Evolutionary conservation across 148 eudicot species (phyloP), one percentile per base, ranked within the genome.

Genomic region (Rhododendron williamsianum): DNA sequence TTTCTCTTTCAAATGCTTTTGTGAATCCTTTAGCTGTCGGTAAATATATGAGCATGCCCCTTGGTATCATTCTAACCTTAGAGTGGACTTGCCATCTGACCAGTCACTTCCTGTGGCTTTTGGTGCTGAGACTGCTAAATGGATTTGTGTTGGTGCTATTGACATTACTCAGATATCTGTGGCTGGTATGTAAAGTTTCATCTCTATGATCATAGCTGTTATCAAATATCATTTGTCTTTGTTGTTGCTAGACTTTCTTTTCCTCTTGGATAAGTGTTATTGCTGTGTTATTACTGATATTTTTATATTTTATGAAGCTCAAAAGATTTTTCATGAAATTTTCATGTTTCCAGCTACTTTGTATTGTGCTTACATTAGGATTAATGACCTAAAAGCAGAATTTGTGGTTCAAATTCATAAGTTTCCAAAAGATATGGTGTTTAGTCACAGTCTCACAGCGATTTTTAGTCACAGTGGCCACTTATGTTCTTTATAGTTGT

Each of bases 31-130:
- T 76, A 54, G 27, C 72, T 19, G 16, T 86, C 41, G 54, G 81
- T 43, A 52, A 58, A 8, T 41, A 13, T 43, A 56, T 56, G 63
- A 35, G 9, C 84, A 63, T 78, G 15, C 69, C 33, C 71, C 30
- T 83, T 45, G 60, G 41, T 12, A 25, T 58, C 82, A 48, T 76
- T 35, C 52, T 78, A 65, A 79, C 48, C 84, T 46, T 79, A 27
- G 30, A 45, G 63, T 65, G 72, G 3, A 35, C 21, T 74, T 78
- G 58, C 76, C 54, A 60, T 86, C 77, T 89, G 88, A 84, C 76
- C 96, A 96, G 98, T 96, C 99, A 35, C 91, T 96, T 88, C 99
- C 97, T 9, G 99, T 96, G 69, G 99, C 98, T 87, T 96, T 96
- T 90, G 99, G 99, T 65, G 45, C 89, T 84, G 98, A 96, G 88